A percentile compares a stretch with the other conserved stretches of the same genome.
phyloP scores from a whole-genome alignment of 2,329 filamentous ascomycete genomes.

The Aureobasidium melanogenum region DNA sequence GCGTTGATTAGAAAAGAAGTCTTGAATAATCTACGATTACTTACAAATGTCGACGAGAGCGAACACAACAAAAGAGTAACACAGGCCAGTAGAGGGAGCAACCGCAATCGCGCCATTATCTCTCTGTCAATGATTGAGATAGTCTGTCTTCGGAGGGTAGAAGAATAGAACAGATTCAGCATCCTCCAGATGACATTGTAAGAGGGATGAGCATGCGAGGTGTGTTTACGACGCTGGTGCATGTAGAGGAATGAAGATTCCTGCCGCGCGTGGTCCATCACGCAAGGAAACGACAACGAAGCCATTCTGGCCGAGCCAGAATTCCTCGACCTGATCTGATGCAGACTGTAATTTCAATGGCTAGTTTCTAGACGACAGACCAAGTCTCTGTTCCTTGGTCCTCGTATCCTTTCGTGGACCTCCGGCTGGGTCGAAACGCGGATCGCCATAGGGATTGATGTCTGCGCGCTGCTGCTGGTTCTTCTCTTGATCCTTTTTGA shows the following conservation, averaged over 20 bases:
- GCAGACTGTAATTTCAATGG: neutral
- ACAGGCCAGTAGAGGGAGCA: neutral
- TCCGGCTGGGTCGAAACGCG: conserved; percentile 11
- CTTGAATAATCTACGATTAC: no score
- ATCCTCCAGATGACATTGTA: neutral
- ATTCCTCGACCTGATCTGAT: neutral
- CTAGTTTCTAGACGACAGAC: conserved; percentile 18
- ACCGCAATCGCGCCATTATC: neutral
- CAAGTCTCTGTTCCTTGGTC: conserved; percentile 23
- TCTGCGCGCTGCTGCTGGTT: conserved; percentile 14
- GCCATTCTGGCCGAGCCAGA: neutral
- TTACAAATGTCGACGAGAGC: neutral
- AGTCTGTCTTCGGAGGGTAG: neutral
- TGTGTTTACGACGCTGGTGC: neutral
- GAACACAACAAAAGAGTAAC: neutral
- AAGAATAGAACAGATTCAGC: neutral
- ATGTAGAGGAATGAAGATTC: conserved; percentile 8
- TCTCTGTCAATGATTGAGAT: neutral
- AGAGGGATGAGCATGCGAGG: neutral
- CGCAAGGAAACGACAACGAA: conserved; percentile 10
- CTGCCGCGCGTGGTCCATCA: neutral
- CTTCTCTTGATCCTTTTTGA: conserved; percentile 20
- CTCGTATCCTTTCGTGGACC: conserved; percentile 20
- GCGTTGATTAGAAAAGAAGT: neutral
- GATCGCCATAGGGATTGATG: conserved; percentile 11